These are phyloP conservation scores for Ustilago nuda DNA, from an alignment of 1,284 basidiomycete genomes.

Conservation along the genomic window DNA sequence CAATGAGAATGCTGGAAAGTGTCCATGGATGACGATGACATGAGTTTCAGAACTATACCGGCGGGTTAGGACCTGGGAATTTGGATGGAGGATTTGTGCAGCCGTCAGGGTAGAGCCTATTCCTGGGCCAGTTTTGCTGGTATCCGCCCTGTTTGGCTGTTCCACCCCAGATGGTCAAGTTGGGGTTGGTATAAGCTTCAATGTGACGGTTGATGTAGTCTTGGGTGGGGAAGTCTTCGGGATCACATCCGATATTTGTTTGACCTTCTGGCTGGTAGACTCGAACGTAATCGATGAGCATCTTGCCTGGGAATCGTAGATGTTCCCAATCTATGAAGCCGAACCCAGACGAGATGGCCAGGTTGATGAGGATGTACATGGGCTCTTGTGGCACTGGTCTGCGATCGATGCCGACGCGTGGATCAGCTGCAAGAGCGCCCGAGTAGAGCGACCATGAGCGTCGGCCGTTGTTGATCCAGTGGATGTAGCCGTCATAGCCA, in stretches of 20 bases:
- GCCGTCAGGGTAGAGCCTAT: slow-evolving; percentile 51
- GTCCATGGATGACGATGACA: not conserved
- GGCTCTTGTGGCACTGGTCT: slow-evolving; percentile 59
- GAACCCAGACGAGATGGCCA: slow-evolving; percentile 63
- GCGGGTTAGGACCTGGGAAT: slow-evolving; percentile 41
- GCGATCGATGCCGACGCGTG: slow-evolving; percentile 44
- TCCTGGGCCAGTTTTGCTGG: slow-evolving; percentile 60
- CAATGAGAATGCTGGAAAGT: not conserved
- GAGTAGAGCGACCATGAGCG: slow-evolving; percentile 73
- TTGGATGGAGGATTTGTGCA: slow-evolving; percentile 49
- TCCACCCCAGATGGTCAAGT: slow-evolving; percentile 62
- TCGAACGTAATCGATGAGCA: slow-evolving; percentile 62
- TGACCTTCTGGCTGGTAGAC: slow-evolving; percentile 60
- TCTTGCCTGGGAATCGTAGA: slow-evolving; percentile 47
- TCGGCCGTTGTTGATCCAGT: slow-evolving; percentile 68
- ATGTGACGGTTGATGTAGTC: slow-evolving; percentile 72
- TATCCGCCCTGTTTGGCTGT: slow-evolving; percentile 58
- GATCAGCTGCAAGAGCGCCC: slow-evolving; percentile 78
- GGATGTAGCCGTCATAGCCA: slow-evolving; percentile 77
- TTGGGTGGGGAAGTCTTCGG: slow-evolving; percentile 72
- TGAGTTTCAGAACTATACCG: slow-evolving; percentile 3
- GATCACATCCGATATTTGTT: slow-evolving; percentile 63
- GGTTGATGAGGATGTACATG: slow-evolving; percentile 65
- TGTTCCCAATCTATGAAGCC: slow-evolving; percentile 42
- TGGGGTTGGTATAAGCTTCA: slow-evolving; percentile 58